These are phyloP conservation scores for Pseudotsuga menziesii DNA, from an alignment of 75 land plant species.

Conservation along the genomic window DNA sequence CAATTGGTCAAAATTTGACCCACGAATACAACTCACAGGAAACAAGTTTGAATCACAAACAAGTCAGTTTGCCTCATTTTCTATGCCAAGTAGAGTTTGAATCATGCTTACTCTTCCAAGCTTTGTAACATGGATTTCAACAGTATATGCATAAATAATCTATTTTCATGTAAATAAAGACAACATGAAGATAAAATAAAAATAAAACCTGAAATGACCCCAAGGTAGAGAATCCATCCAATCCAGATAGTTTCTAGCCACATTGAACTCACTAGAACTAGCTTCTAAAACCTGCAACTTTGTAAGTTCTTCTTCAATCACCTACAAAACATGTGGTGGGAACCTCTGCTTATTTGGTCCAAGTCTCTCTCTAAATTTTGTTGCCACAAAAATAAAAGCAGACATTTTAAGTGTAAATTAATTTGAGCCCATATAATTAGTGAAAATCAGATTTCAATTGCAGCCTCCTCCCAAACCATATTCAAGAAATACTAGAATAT, in stretches of 20 bases:
- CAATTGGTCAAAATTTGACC: no score
- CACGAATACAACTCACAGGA: no score
- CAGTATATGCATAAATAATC: no score
- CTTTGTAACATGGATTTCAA: no score
- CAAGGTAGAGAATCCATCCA: slow-evolving; percentile 96
- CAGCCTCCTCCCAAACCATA: neutral
- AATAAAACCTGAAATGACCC: slow-evolving; percentile 86
- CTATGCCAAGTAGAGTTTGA: no score
- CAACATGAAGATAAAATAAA: slow-evolving; percentile 1
- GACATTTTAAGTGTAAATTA: neutral
- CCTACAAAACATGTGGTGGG: slow-evolving; percentile 92
- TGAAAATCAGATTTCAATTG: neutral
- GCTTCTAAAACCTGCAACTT: slow-evolving; percentile 93
- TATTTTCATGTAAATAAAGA: no score
- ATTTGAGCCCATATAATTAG: neutral
- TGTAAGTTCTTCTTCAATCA: slow-evolving; percentile 93
- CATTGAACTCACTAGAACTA: slow-evolving; percentile 99
- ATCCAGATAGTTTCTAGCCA: slow-evolving; percentile 94
- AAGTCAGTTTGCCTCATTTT: no score
- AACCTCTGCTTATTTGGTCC: slow-evolving; percentile 71
- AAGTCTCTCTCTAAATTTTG: slow-evolving; percentile 89
- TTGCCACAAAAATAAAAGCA: slow-evolving; percentile 34
- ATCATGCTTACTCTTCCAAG: no score
- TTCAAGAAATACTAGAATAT: neutral
- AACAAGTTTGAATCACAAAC: no score